A percentile compares a stretch with the other conserved stretches of the same genome.
Conservation (phyloP, 73 alveolate genomes). For the Symbiodinium natans region DNA sequence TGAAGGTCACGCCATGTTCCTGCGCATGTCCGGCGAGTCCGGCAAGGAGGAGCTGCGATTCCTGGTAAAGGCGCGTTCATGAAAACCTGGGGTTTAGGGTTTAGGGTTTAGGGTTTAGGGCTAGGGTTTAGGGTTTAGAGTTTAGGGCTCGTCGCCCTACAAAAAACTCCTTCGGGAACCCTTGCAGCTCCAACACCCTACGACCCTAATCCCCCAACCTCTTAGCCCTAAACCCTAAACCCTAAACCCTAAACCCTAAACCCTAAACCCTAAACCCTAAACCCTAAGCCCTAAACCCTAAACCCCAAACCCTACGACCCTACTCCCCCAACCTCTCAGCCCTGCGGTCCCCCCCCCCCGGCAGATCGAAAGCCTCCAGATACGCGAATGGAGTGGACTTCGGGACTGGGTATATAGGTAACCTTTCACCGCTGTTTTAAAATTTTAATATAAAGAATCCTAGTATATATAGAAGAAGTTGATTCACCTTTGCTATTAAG, state of each 20-base stretch:
- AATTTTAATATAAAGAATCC: too few species aligned
- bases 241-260: not conserved
- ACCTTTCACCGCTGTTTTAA: too few species aligned
- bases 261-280: not conserved
- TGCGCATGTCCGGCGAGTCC: slow-evolving; percentile 81
- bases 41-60: slow-evolving; percentile 64
- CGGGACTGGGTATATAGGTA: too few species aligned
- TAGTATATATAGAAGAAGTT: too few species aligned
- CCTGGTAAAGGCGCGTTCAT: slow-evolving; percentile 40
- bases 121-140: not conserved
- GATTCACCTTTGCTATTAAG: too few species aligned
- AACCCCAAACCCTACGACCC: too few species aligned
- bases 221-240: not conserved
- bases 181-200: not conserved
- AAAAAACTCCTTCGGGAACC: too few species aligned
- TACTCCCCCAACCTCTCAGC: too few species aligned
- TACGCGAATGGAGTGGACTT: too few species aligned
- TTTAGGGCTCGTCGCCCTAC: not conserved
- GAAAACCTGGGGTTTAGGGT: not conserved
- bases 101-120: not conserved
- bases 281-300: not conserved
- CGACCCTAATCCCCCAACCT: not conserved
- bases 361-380: too few species aligned
- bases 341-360: too few species aligned
- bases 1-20: slow-evolving; percentile 78